Percentiles rank a stretch among this genome's conserved stretches.
These are phyloP conservation scores for Solanum acaule DNA, from an alignment of 257 asterid genomes.

Conservation along the genomic window DNA sequence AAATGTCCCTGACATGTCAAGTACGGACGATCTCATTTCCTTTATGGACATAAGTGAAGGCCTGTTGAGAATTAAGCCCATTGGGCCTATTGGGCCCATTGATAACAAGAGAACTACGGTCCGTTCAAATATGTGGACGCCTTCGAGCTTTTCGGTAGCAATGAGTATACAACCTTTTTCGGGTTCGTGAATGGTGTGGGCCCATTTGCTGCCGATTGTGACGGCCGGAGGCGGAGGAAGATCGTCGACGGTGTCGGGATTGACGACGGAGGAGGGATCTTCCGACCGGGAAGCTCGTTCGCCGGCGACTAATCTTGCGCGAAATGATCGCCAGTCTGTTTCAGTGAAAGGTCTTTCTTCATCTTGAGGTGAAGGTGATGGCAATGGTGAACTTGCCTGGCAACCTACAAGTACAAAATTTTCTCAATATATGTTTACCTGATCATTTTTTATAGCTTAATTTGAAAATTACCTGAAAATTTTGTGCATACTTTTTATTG, in stretches of 20 bases:
- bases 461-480: background rate
- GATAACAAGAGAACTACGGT: constrained; percentile 66
- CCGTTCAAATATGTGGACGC: constrained; percentile 79
- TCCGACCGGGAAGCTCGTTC: constrained; percentile 13
- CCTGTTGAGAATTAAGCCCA: constrained; percentile 69
- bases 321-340: constrained; percentile 74
- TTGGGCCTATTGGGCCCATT: constrained; percentile 57
- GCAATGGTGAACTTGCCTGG: constrained; percentile 17
- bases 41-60: constrained; percentile 91
- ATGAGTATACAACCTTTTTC: constrained; percentile 71
- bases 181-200: constrained; percentile 68
- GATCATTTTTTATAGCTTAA: background rate
- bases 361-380: constrained; percentile 41
- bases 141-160: constrained; percentile 79
- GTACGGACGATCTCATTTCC: constrained; percentile 48
- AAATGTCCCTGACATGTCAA: constrained; percentile 45
- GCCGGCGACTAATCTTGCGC: constrained; percentile 61
- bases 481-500: too few relatives aligned
- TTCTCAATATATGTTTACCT: background rate
- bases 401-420: constrained; percentile 28
- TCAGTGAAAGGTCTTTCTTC: constrained; percentile 25
- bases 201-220: constrained; percentile 61
- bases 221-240: constrained; percentile 8
- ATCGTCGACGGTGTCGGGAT: constrained; percentile 17
- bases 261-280: constrained; percentile 14